These are phyloP conservation scores for Syzygium oleosum DNA, from an alignment of 345 rosid genomes.

Conservation along the genomic window DNA sequence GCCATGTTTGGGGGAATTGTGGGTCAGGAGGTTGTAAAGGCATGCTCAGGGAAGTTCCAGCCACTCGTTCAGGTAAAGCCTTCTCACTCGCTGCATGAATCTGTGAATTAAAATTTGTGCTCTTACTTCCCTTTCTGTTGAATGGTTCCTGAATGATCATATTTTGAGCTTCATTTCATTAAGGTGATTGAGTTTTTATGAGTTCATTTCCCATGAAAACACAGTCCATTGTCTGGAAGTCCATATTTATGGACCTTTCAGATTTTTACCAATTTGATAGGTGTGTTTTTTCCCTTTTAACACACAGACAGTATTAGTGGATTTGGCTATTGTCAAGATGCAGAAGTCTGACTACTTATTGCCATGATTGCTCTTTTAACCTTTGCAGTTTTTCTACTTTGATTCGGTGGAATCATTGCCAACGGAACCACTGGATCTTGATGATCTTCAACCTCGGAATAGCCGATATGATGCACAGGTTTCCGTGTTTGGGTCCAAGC, in stretches of 20 bases:
- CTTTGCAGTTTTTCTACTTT: slow-evolving; percentile 84
- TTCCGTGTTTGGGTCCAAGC: slow-evolving; percentile 93
- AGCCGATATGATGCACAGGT: slow-evolving; percentile 97
- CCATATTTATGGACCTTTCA: neutral
- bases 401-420: slow-evolving; percentile 96
- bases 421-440: slow-evolving; percentile 50
- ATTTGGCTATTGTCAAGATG: neutral
- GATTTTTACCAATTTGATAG: neutral
- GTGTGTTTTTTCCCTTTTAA: neutral
- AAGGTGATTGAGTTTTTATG: neutral
- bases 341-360: neutral
- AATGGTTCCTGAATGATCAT: neutral
- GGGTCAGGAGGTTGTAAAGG: slow-evolving; percentile 98
- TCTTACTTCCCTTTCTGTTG: neutral
- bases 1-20: slow-evolving; percentile 99
- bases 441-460: slow-evolving; percentile 59
- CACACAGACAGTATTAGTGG: neutral
- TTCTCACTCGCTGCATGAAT: neutral
- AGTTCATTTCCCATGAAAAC: neutral
- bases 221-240: neutral
- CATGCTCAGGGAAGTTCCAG: slow-evolving; percentile 97
- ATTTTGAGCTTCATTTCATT: neutral
- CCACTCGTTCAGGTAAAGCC: slow-evolving; percentile 80
- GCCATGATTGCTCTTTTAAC: slow-evolving; percentile 4
- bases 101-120: neutral